Percentiles rank a stretch among this genome's conserved stretches.
These are phyloP conservation scores for Pyrus bretschneideri DNA, from an alignment of 306 rosid species.

Conservation along the genomic window DNA sequence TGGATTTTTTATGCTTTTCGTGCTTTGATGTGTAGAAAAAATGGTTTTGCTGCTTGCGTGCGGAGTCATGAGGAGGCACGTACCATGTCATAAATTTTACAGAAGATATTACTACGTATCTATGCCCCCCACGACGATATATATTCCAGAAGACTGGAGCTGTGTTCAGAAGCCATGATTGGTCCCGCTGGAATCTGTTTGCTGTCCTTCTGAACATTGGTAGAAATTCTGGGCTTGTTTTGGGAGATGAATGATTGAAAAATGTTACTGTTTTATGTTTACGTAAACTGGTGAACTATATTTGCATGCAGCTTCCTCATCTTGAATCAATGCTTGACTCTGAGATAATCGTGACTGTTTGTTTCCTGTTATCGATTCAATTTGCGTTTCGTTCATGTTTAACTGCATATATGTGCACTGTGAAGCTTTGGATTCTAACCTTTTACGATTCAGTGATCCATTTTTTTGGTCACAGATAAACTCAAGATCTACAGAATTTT, in stretches of 20 bases:
- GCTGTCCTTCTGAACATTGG: conserved; percentile 16
- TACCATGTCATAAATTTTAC: conserved; percentile 4
- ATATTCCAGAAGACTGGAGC: conserved; percentile 52
- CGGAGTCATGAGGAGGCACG: conserved; percentile 40
- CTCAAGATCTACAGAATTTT: not conserved
- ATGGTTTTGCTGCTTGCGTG: conserved; percentile 77
- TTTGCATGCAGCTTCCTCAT: conserved; percentile 3
- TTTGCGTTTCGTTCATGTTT: conserved; percentile 2
- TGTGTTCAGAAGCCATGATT: conserved; percentile 39
- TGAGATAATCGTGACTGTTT: conserved; percentile 8
- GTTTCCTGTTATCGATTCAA: not conserved
- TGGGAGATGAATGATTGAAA: conserved; percentile 12
- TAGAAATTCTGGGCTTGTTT: conserved; percentile 9
- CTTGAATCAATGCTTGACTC: not conserved
- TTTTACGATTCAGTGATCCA: not conserved
- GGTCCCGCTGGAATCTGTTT: conserved; percentile 44
- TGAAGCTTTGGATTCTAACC: not conserved
- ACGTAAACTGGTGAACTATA: conserved; percentile 10
- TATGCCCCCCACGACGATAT: conserved; percentile 13
- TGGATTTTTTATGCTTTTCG: not conserved
- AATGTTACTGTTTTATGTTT: conserved; percentile 13
- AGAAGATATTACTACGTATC: conserved; percentile 10
- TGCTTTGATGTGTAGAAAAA: conserved; percentile 46
- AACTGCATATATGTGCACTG: not conserved
- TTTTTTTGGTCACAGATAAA: not conserved